Base-by-base conservation (phyloP, 78 protist species). In the Emiliania huxleyi region DNA sequence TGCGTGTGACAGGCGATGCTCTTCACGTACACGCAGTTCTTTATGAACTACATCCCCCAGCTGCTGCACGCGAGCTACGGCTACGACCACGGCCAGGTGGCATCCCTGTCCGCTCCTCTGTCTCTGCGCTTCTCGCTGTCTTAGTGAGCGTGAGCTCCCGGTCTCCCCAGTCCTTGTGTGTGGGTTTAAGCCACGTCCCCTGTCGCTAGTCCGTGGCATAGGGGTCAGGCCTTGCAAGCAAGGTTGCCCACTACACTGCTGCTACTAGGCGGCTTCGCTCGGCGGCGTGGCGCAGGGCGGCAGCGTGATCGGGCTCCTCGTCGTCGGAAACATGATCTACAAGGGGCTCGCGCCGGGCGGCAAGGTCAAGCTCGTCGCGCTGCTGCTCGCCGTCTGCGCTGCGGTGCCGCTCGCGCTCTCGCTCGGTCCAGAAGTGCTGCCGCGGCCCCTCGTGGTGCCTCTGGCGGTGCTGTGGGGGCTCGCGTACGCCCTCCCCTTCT, bases 11-110 rank as follows among this genome's bases (percentile, higher is more conserved):
- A n/a, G n/a, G n/a, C n/a, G n/a, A n/a, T n/a, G 40, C 3, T 29
- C 43, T 81, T 81, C 56, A 44, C 52, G 21, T 81, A 42, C 89
- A 81, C 89, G n/a, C 89, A 81, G 89, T 81, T 44, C 49, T 81
- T 81, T 38, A 81, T 81, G 89, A 81, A 81, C 89, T 81, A 15
- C 21, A 12, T 81, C 21, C 33, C 33, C 40, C 55, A 0, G 48
- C 52, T 44, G 19, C 55, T 81, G 23, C 33, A 44, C 38, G 0
- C 35, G 56, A 0, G 0, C 23, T 81, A 42, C 22, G 89, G 56
- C 12, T 81, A 26, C 42, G 44, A 37, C 48, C 85, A 77, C 46
- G 85, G 85, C 46, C 18, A 40, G 25, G 79, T 40, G 0, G 18
- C 79, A 4, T 15, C 42, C 40, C 11, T 48, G 23, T 4, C 55